Percentiles rank a stretch among this genome's conserved stretches.
phyloP scores from a whole-genome alignment of 1,284 basidiomycete genomes.

The Mycosarcoma mackinlayi region DNA sequence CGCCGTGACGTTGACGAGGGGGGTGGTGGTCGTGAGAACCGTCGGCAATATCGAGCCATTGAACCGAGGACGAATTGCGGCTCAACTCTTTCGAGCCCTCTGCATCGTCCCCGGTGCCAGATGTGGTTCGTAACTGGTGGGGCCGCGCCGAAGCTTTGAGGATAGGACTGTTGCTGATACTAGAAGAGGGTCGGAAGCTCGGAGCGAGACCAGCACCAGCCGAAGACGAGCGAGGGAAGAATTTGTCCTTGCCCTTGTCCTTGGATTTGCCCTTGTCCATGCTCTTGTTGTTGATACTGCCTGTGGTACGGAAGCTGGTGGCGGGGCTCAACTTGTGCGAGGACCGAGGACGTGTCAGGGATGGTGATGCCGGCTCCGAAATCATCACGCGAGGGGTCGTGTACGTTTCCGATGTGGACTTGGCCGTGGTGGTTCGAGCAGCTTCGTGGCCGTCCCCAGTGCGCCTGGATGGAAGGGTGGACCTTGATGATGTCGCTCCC shows the following conservation, averaged over 20 bases:
- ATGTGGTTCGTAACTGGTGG: constrained; percentile 9
- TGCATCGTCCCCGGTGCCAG: constrained; percentile 5
- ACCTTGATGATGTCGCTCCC: background rate
- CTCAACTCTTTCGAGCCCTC: background rate
- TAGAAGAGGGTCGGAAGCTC: constrained; percentile 9
- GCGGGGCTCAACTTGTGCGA: constrained; percentile 19
- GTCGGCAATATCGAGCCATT: constrained; percentile 54
- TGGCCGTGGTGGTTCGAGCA: too few species aligned
- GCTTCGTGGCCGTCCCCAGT: too few species aligned
- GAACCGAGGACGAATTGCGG: constrained; percentile 31
- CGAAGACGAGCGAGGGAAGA: constrained; percentile 47
- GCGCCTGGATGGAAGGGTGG: constrained; percentile 4
- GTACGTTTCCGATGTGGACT: constrained; percentile 8
- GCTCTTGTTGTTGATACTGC: constrained; percentile 16
- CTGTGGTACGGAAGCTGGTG: constrained; percentile 18
- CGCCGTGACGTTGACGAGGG: background rate
- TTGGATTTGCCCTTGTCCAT: constrained; percentile 20
- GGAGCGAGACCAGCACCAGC: constrained; percentile 42
- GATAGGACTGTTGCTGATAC: constrained; percentile 19
- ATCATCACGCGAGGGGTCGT: constrained; percentile 41
- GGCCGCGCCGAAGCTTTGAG: constrained; percentile 19
- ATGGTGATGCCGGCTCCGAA: constrained; percentile 32
- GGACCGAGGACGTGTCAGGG: constrained; percentile 6
- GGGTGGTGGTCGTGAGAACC: constrained; percentile 18
- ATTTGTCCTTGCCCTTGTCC: constrained; percentile 21